These are phyloP conservation scores for Aphanomyces astaci DNA, from an alignment of 352 stramenopile genomes.

Conservation along the genomic window DNA sequence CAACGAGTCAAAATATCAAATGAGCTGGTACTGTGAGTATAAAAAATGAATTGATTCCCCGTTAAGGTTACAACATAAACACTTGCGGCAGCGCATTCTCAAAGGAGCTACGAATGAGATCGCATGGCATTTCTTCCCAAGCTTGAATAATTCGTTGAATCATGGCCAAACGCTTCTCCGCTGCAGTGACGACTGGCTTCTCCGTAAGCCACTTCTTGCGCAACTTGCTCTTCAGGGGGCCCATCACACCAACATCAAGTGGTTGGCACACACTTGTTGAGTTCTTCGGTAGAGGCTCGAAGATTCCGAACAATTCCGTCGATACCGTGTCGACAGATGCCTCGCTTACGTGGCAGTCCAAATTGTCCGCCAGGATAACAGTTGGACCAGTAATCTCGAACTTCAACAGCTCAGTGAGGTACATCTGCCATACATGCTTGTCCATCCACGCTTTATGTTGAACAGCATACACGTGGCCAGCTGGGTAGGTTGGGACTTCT, in stretches of 20 bases:
- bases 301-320: background rate
- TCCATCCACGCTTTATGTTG: constrained; percentile 13
- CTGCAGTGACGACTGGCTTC: background rate
- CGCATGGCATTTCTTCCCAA: background rate
- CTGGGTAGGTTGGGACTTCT: background rate
- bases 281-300: background rate
- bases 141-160: background rate
- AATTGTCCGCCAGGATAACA: background rate
- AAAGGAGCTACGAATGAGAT: background rate
- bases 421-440: background rate
- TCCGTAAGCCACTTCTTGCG: background rate
- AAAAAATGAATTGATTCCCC: no score
- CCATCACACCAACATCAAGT: constrained; percentile 6
- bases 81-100: background rate
- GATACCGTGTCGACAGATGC: background rate
- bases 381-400: background rate
- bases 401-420: background rate
- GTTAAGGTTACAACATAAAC: no score
- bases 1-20: no score
- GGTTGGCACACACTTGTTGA: constrained; percentile 4
- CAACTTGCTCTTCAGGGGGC: constrained; percentile 9
- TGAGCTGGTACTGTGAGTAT: no score
- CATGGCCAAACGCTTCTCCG: background rate
- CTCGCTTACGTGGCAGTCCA: background rate
- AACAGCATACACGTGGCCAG: background rate